A percentile compares a stretch with the other conserved stretches of the same genome.
These are phyloP conservation scores for Cynara cardunculus DNA, from an alignment of 129 eudicot species.

Conservation along the genomic window DNA sequence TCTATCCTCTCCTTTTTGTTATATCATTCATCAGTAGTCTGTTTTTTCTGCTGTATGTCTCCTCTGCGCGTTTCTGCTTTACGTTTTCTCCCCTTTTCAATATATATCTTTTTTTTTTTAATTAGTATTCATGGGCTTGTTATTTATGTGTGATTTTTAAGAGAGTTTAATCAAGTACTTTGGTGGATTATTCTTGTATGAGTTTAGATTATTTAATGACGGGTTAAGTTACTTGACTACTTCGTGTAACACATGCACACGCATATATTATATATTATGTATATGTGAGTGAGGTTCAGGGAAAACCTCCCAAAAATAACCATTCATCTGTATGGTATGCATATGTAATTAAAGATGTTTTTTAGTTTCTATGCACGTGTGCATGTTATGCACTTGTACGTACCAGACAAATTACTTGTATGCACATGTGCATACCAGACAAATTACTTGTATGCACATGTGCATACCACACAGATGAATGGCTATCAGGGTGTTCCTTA, in stretches of 20 bases:
- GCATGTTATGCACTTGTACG: background rate
- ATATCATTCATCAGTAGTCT: background rate
- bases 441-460: no score
- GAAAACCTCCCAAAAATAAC: background rate
- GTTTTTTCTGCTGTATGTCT: background rate
- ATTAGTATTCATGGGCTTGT: background rate
- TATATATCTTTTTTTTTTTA: background rate
- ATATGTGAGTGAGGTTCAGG: background rate
- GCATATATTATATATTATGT: background rate
- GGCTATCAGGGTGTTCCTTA: background rate
- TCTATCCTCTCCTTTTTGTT: background rate
- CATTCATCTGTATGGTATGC: background rate
- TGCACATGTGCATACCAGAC: no score
- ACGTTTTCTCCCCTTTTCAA: background rate
- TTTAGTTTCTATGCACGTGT: background rate
- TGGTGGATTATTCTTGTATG: background rate
- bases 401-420: background rate
- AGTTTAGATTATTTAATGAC: background rate
- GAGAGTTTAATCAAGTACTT: conserved; percentile 6
- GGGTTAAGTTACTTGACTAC: background rate
- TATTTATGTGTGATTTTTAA: background rate
- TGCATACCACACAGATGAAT: background rate
- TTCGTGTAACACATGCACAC: background rate
- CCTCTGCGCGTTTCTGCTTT: background rate
- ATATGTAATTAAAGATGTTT: background rate